Evolutionary conservation across 179 eudicot genomes (phyloP), one percentile per base, ranked within the genome.

Genomic region (Nepenthes alata): DNA sequence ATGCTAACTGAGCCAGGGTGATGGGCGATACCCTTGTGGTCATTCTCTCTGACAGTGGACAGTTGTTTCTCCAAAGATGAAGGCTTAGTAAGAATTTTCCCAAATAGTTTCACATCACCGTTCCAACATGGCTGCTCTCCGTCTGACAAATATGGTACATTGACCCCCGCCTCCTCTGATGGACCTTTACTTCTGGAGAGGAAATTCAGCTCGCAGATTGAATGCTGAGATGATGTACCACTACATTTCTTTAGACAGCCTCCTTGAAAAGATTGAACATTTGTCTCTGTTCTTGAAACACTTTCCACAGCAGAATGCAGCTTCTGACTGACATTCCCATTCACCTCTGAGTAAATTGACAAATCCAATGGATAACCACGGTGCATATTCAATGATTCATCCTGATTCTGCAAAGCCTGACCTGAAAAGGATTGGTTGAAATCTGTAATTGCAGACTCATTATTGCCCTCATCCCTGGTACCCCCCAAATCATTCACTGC

Each of bases 101-200:
- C 96, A 61, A 88, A 89, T 13, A 89, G 75, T 63, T 86, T 86
- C 65, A 86, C 83, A 67, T 85, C 88, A 65, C 95, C 88, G 47
- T 71, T 80, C 56, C 81, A 68, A 35, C 69, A 61, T 44, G 85
- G 82, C 61, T 77, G 77, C 41, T 71, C 81, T 14, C 58, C 39
- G 66, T 66, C 72, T 45, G 80, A 62, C 15, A 25, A 25, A 52
- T 3, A 5, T 13, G 55, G 55, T 0, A 52, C 4, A 13, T 52
- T 7, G 56, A 57, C 35, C 37, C 56, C 58, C 3, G 37, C 58
- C 47, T 70, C 75, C 35, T 53, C 50, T 3, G 67, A 38, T 63
- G 58, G 69, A 54, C 2, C 63, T 52, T 68, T 71, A 34, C 49
- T 70, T 61, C 57, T 73, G 60, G 66, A 47, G 38, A 67, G 65